Percentiles rank a stretch among this genome's conserved stretches.
phyloP scores from a whole-genome alignment of 2,329 filamentous ascomycete genomes.

The Fonsecaea erecta region DNA sequence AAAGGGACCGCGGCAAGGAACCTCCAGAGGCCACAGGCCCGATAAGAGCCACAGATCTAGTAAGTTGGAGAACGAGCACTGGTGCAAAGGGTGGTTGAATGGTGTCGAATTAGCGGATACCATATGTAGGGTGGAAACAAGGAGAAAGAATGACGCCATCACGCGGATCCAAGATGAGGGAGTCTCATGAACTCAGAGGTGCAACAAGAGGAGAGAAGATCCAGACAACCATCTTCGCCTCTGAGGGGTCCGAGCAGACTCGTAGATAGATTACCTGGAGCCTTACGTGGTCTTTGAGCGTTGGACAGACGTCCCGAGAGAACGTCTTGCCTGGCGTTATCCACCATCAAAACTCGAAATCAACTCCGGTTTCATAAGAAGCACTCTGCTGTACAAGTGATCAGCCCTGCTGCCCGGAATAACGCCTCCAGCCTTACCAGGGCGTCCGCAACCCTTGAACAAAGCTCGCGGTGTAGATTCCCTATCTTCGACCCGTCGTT shows the following conservation, averaged over 20 bases:
- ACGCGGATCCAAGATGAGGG: neutral
- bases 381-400: neutral
- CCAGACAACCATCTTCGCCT: neutral
- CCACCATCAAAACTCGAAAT: neutral
- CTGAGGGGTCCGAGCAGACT: neutral
- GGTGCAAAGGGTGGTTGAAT: neutral
- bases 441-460: conserved; percentile 10
- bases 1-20: too few species aligned
- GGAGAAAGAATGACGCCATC: neutral
- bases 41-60: neutral
- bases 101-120: neutral
- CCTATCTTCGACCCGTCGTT: conserved; percentile 11
- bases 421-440: conserved; percentile 15
- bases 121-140: neutral
- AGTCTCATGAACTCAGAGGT: neutral
- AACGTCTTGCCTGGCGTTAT: neutral
- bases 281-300: neutral
- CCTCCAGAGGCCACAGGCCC: neutral
- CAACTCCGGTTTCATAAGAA: neutral
- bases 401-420: neutral
- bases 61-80: neutral
- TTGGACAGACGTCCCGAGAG: neutral
- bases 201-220: neutral
- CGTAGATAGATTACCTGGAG: neutral
- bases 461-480: conserved; percentile 9